These are phyloP conservation scores for Hemisphaericaspora xylofermentans DNA, from an alignment of 1,139 yeast species.

Conservation along the genomic window DNA sequence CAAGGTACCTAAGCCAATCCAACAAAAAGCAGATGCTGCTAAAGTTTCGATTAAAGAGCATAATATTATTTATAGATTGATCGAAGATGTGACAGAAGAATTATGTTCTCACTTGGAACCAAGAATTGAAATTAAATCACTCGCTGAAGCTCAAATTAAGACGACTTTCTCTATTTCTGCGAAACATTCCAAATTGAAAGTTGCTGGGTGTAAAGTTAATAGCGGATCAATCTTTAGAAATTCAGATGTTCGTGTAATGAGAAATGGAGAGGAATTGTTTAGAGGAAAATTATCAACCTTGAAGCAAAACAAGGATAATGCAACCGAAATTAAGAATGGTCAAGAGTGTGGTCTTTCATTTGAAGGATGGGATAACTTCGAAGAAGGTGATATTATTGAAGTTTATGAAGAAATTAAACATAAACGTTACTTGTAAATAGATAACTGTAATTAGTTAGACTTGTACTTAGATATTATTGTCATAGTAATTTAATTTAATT, in stretches of 20 bases:
- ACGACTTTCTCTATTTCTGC: conserved; percentile 69
- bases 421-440: conserved; percentile 59
- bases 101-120: conserved; percentile 66
- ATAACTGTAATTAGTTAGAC: conserved; percentile 1
- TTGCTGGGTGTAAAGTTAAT: conserved; percentile 89
- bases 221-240: conserved; percentile 63
- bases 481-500: too few relatives aligned
- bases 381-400: conserved; percentile 74
- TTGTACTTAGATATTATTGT: too few relatives aligned
- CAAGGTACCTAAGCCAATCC: conserved; percentile 63
- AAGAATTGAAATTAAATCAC: conserved; percentile 61
- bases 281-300: conserved; percentile 72
- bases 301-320: conserved; percentile 83
- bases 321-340: conserved; percentile 75
- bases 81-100: conserved; percentile 76
- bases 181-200: conserved; percentile 49
- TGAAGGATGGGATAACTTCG: conserved; percentile 66
- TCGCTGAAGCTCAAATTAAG: conserved; percentile 69
- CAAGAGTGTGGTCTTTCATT: conserved; percentile 87
- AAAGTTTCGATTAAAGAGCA: conserved; percentile 65
- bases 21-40: conserved; percentile 55
- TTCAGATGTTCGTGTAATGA: conserved; percentile 62
- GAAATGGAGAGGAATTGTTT: conserved; percentile 55
- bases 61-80: conserved; percentile 81
- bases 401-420: conserved; percentile 70